Base-by-base conservation (phyloP, 768 basidiomycete genomes). In the Russula sp. region DNA sequence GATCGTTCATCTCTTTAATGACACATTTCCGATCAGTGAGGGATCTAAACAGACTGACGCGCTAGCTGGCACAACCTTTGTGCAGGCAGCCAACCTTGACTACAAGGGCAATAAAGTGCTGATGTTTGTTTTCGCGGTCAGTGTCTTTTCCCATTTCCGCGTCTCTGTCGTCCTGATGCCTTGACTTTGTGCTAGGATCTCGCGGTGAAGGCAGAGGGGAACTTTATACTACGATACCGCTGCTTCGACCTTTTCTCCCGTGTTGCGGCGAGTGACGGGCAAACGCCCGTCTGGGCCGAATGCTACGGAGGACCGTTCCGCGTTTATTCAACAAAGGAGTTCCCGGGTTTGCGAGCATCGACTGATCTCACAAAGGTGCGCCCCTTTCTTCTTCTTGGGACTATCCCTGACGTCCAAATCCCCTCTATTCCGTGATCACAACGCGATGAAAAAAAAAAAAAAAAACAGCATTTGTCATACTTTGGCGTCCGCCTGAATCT, bases 251-350 rank as follows among this genome's bases (percentile, higher is more conserved):
- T 88, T 41, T 81, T 79, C 67, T 79, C 79, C 0, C 69, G 71
- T 29, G 74, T 76, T 13, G 57, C 65, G 20, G 69, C 68, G 38
- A 62, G 74, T 18, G 74, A 78, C 34, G 68, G 77, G 10, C 74
- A 69, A 36, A 67, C 70, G 7, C 76, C 76, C 1, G 75, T 87
- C 6, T 79, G 83, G 64, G 86, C 86, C 1, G 85, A 88, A 72
- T 80, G 80, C 64, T 86, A 82, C 65, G 84, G 86, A 5, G 83
- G 83, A 0, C 64, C 75, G 2, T 87, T 88, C 70, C 81, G 78
- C 25, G 81, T 88, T 0, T 87, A 83, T 68, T 84, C 85, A 10
- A 86, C 86, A 0, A 88, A 88, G 67, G 82, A 85, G 59, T 87
- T 88, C 64, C 86, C 86, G 4, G 83, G 86, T 3, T 72, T 88